These are phyloP conservation scores for Zymoseptoria pseudotritici DNA, from an alignment of 2,329 filamentous ascomycete genomes.

Conservation along the genomic window DNA sequence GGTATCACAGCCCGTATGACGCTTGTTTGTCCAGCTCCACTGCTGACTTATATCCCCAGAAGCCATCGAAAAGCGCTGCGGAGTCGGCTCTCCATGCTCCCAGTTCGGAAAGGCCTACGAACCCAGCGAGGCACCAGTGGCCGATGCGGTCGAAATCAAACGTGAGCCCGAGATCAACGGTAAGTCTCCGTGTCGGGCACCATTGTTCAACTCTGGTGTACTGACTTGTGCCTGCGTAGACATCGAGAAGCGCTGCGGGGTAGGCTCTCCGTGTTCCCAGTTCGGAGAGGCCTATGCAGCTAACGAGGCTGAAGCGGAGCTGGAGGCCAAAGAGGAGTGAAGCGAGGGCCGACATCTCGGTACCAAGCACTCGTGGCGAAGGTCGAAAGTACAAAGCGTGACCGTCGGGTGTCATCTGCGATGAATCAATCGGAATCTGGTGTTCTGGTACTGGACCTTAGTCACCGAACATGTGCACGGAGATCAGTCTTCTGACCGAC, in stretches of 20 bases:
- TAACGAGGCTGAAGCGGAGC: not conserved
- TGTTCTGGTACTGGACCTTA: too few relatives aligned
- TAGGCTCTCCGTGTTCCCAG: not conserved
- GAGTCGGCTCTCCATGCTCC: not conserved
- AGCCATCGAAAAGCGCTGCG: not conserved
- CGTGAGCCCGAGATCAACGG: too few relatives aligned
- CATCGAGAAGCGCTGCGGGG: not conserved
- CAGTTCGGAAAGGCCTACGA: not conserved
- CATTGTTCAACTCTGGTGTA: not conserved
- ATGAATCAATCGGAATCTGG: too few relatives aligned
- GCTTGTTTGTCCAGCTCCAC: not conserved
- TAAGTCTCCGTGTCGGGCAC: too few relatives aligned
- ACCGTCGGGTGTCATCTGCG: too few relatives aligned
- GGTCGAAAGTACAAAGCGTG: too few relatives aligned
- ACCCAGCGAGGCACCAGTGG: not conserved
- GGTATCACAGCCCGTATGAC: too few relatives aligned
- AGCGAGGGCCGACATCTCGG: too few relatives aligned
- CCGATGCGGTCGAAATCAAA: too few relatives aligned
- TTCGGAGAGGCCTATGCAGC: not conserved
- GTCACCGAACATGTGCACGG: too few relatives aligned
- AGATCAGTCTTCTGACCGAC: too few relatives aligned
- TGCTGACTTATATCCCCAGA: not conserved
- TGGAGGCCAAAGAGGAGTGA: not conserved
- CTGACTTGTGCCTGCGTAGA: not conserved
- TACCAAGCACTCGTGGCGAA: too few relatives aligned